Percentiles rank a stretch among this genome's conserved stretches.
Evolutionary conservation across 2,329 filamentous ascomycete genomes (phyloP).

Genomic region (Orbilia ellipsospora): DNA sequence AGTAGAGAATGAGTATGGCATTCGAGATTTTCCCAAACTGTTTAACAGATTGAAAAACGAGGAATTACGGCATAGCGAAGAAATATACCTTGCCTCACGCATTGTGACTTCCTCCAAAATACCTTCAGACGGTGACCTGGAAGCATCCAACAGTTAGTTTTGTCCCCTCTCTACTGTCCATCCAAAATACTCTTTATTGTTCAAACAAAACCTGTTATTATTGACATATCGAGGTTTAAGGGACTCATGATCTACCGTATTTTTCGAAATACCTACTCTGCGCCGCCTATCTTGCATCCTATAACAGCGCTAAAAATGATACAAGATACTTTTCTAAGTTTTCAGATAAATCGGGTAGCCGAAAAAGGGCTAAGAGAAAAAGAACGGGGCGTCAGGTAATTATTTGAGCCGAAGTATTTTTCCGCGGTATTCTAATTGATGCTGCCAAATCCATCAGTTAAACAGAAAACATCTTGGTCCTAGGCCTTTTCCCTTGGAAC

Average conservation of each 20-base stretch:
- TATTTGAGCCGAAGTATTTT: not conserved
- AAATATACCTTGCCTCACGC: constrained; percentile 27
- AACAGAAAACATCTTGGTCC: constrained; percentile 80
- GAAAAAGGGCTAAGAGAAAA: constrained; percentile 55
- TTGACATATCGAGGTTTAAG: constrained; percentile 53
- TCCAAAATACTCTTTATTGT: not conserved
- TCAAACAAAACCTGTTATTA: not conserved
- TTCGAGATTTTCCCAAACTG: constrained; percentile 85
- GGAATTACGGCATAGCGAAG: constrained; percentile 56
- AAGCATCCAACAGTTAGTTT: not conserved
- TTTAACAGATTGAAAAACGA: constrained; percentile 68
- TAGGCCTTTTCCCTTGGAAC: constrained; percentile 79
- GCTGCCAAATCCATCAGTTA: constrained; percentile 65
- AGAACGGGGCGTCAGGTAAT: constrained; percentile 65
- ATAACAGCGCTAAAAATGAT: constrained; percentile 80
- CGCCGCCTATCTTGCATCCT: constrained; percentile 82
- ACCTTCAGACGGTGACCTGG: constrained; percentile 5
- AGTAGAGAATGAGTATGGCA: constrained; percentile 75
- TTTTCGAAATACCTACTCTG: constrained; percentile 79
- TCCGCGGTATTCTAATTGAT: not conserved
- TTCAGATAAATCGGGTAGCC: constrained; percentile 56
- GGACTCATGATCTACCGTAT: constrained; percentile 71
- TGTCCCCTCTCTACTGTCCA: not conserved
- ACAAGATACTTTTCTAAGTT: constrained; percentile 79
- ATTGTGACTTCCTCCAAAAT: constrained; percentile 9